Evolutionary conservation across 148 eudicot genomes (phyloP).

Genomic region (Nepenthes gracilis): DNA sequence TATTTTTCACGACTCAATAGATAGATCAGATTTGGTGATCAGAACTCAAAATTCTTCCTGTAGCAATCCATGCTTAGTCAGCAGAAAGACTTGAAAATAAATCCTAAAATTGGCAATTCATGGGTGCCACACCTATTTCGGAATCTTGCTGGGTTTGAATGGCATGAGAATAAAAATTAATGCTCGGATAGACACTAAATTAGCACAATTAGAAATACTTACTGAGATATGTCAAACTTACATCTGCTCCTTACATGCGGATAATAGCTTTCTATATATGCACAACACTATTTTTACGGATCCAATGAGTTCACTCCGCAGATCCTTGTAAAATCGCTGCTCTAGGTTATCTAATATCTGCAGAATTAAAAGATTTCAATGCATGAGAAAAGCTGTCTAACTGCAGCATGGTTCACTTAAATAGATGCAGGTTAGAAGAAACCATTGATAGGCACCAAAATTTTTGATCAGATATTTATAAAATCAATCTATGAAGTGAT

Average conservation of each 20-base stretch:
- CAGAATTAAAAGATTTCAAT: slow-evolving; percentile 2
- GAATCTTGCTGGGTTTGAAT: too few species aligned
- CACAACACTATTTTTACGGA: slow-evolving; percentile 64
- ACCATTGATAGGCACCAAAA: too few species aligned
- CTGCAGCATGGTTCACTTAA: not conserved
- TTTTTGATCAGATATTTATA: too few species aligned
- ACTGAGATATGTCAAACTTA: slow-evolving; percentile 36
- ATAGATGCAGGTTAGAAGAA: too few species aligned
- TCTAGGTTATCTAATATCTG: slow-evolving; percentile 76
- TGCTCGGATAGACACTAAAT: not conserved
- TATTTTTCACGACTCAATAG: too few species aligned
- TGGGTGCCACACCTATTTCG: too few species aligned
- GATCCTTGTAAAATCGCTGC: slow-evolving; percentile 81
- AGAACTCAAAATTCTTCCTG: too few species aligned
- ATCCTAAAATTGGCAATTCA: too few species aligned
- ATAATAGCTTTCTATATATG: slow-evolving; percentile 62
- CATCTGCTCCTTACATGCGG: slow-evolving; percentile 91
- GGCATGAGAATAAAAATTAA: too few species aligned
- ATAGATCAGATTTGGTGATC: too few species aligned
- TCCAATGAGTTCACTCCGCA: slow-evolving; percentile 60
- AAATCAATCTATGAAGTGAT: not conserved
- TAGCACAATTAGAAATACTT: not conserved
- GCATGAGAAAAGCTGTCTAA: slow-evolving; percentile 2
- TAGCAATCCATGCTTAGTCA: too few species aligned
- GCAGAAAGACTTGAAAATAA: too few species aligned